Conservation (phyloP, 768 basidiomycete genomes). For the Termitomyces sp. region DNA sequence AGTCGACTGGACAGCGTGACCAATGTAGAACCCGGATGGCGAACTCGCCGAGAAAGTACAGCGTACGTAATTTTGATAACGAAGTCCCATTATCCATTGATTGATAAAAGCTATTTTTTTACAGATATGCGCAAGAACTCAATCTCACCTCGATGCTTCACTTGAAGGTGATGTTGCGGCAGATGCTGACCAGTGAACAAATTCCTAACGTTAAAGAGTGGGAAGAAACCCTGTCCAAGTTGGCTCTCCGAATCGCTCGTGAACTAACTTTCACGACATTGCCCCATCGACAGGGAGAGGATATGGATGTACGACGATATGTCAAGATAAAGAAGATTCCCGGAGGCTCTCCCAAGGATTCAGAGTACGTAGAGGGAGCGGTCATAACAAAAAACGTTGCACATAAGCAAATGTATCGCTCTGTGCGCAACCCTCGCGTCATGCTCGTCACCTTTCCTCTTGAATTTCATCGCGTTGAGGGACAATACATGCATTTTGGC, state of each 20-base stretch:
- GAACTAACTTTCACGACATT: constrained; percentile 73
- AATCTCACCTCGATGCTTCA: constrained; percentile 86
- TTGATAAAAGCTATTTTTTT: constrained; percentile 20
- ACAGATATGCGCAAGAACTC: constrained; percentile 77
- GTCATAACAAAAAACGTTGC: constrained; percentile 98
- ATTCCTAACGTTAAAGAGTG: constrained; percentile 84
- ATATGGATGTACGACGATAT: constrained; percentile 91
- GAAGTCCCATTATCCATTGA: neutral
- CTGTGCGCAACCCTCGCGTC: constrained; percentile 80
- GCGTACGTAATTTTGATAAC: constrained; percentile 50
- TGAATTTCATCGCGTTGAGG: constrained; percentile 89
- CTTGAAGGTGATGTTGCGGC: constrained; percentile 84
- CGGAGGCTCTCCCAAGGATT: constrained; percentile 86
- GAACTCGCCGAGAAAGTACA: constrained; percentile 83
- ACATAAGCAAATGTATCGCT: constrained; percentile 89
- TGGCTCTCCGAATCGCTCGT: constrained; percentile 82
- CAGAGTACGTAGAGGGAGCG: constrained; percentile 94
- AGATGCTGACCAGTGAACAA: constrained; percentile 78
- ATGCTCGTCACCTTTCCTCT: constrained; percentile 96
- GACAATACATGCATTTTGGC: constrained; percentile 89
- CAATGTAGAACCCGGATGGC: constrained; percentile 69
- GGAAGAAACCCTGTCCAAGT: constrained; percentile 76
- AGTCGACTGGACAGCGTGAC: constrained; percentile 61
- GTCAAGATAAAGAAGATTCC: constrained; percentile 99
- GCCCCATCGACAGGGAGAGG: constrained; percentile 76